Conservation (phyloP, 495 filamentous ascomycete genomes). For the Sphaerosporella brunnea region DNA sequence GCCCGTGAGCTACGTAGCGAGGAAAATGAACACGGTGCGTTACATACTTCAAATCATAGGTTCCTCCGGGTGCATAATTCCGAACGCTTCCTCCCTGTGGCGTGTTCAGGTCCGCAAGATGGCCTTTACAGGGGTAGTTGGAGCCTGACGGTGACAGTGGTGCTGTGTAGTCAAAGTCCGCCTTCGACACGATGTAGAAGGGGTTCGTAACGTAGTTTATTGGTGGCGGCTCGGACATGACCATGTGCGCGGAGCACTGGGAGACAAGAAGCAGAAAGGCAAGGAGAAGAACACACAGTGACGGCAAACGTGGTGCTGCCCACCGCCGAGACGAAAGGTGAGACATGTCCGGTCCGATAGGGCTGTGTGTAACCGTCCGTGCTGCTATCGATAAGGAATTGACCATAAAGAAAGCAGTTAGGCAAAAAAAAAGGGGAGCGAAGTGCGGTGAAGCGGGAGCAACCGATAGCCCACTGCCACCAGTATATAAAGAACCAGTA, state of each 20-base stretch:
- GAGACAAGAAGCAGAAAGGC: not conserved
- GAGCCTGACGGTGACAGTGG: slow-evolving; percentile 32
- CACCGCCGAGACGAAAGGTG: not conserved
- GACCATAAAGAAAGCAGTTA: not conserved
- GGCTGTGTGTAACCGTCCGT: slow-evolving; percentile 2
- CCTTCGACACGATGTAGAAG: slow-evolving; percentile 16
- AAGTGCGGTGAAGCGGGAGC: slow-evolving; percentile 3
- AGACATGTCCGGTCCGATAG: slow-evolving; percentile 3
- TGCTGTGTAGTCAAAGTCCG: slow-evolving; percentile 38
- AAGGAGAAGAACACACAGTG: not conserved
- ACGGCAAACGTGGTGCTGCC: not conserved
- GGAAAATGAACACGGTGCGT: not conserved
- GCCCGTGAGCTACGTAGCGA: not conserved
- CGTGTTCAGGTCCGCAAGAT: slow-evolving; percentile 31
- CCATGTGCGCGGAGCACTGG: slow-evolving; percentile 19
- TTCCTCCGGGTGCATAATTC: slow-evolving; percentile 30
- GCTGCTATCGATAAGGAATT: not conserved
- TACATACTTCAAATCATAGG: slow-evolving; percentile 29
- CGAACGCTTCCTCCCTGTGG: slow-evolving; percentile 28
- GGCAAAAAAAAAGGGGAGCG: not conserved
- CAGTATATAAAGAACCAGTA: slow-evolving; percentile 5
- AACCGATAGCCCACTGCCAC: slow-evolving; percentile 1
- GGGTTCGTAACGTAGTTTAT: slow-evolving; percentile 25
- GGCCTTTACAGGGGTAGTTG: slow-evolving; percentile 39
- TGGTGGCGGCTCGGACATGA: slow-evolving; percentile 25